Evolutionary conservation across 352 stramenopile genomes (phyloP).

Genomic region (Phytophthora ramorum): DNA sequence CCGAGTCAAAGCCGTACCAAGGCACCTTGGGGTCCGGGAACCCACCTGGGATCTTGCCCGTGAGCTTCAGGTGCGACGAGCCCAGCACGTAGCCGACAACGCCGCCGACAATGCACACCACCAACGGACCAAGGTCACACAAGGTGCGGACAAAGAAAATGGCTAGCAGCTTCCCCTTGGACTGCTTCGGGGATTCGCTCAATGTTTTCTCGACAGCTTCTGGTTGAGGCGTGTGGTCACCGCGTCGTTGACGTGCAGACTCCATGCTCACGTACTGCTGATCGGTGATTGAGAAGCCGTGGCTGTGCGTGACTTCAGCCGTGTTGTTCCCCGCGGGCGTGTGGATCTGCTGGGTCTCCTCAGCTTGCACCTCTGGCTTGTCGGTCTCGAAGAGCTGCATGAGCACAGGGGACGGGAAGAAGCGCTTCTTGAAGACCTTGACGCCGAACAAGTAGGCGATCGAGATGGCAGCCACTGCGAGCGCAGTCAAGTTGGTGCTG

Average conservation of each 20-base stretch:
- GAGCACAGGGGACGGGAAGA: conserved; percentile 38
- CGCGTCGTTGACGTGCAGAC: conserved; percentile 20
- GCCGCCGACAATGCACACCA: conserved; percentile 78
- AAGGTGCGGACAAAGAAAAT: conserved; percentile 53
- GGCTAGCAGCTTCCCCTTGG: conserved; percentile 15
- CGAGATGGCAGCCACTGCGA: conserved; percentile 67
- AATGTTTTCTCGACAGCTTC: conserved; percentile 20
- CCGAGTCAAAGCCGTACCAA: conserved; percentile 63
- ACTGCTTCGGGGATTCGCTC: conserved; percentile 5
- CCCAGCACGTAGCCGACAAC: conserved; percentile 55
- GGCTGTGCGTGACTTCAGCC: conserved; percentile 24
- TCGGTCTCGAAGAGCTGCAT: conserved; percentile 43
- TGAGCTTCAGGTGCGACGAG: conserved; percentile 68
- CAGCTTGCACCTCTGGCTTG: conserved; percentile 2
- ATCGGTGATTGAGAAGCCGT: conserved; percentile 54
- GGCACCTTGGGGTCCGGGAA: conserved; percentile 56
- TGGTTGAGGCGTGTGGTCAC: conserved; percentile 5
- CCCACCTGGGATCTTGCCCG: conserved; percentile 69
- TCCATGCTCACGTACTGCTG: conserved; percentile 57
- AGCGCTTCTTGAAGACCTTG: conserved; percentile 51
- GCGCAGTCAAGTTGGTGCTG: conserved; percentile 75
- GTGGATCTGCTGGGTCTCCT: conserved; percentile 16
- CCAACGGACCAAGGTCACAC: conserved; percentile 69
- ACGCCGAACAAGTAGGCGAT: conserved; percentile 61
- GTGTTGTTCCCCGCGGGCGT: conserved; percentile 16